Percentiles rank a stretch among this genome's conserved stretches.
These are phyloP conservation scores for Vitis labrusca DNA, from an alignment of 164 flowering plant species.

Conservation along the genomic window DNA sequence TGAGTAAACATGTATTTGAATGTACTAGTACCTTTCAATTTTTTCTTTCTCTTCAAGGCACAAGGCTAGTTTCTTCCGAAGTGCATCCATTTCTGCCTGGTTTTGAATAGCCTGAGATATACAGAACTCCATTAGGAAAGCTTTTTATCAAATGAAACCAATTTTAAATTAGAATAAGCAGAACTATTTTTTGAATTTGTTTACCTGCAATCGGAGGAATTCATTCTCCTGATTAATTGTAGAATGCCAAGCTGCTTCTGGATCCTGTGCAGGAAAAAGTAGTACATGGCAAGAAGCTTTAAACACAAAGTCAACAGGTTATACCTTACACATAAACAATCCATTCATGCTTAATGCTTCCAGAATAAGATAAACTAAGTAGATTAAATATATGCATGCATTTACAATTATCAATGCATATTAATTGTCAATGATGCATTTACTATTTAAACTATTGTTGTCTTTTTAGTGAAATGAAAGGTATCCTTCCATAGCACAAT, in stretches of 20 bases:
- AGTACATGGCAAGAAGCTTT: neutral
- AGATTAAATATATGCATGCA: too few species aligned
- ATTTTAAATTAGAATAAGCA: neutral
- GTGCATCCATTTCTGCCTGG: constrained; percentile 71
- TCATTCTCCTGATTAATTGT: constrained; percentile 75
- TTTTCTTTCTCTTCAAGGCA: constrained; percentile 74
- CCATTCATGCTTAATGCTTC: too few species aligned
- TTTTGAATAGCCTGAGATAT: constrained; percentile 74
- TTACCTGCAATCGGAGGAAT: constrained; percentile 90
- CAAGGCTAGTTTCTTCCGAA: constrained; percentile 54
- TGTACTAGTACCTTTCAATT: constrained; percentile 61
- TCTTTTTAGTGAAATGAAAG: too few species aligned
- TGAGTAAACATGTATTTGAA: neutral
- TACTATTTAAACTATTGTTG: too few species aligned
- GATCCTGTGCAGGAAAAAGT: constrained; percentile 37
- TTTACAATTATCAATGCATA: too few species aligned
- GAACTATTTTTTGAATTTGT: neutral
- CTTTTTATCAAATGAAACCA: neutral
- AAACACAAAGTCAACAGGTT: neutral
- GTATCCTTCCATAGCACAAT: too few species aligned
- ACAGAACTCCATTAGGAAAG: neutral
- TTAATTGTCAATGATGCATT: too few species aligned
- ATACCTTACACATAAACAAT: neutral
- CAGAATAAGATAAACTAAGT: too few species aligned
- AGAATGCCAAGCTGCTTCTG: constrained; percentile 52